Conservation (phyloP, 352 stramenopile genomes). For the Plasmopara viticola region DNA sequence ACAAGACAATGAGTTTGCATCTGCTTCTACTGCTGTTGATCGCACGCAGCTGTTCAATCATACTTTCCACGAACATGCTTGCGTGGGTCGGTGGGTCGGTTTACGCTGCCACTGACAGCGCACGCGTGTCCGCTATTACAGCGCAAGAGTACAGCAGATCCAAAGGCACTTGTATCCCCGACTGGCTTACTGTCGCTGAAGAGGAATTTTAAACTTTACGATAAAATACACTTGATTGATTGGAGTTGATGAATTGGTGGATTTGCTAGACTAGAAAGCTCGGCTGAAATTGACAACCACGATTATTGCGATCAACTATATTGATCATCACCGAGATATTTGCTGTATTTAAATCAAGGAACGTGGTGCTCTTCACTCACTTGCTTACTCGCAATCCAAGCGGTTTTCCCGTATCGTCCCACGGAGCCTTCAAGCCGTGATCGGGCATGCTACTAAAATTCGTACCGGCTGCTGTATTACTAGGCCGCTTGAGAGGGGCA, state of each 20-base stretch:
- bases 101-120: constrained; percentile 59
- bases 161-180: constrained; percentile 30
- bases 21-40: constrained; percentile 26
- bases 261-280: no score
- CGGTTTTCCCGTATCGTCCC: constrained; percentile 66
- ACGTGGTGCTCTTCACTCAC: constrained; percentile 11
- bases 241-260: background rate
- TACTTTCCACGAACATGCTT: constrained; percentile 74
- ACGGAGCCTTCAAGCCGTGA: constrained; percentile 66
- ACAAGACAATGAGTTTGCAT: constrained; percentile 36
- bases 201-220: constrained; percentile 17
- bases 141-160: constrained; percentile 43
- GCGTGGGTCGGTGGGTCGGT: constrained; percentile 73
- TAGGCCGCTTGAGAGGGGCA: constrained; percentile 57
- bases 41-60: constrained; percentile 33
- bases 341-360: constrained; percentile 2
- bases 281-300: no score
- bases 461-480: constrained; percentile 13
- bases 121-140: constrained; percentile 37
- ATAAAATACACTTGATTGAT: background rate
- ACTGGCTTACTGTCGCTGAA: constrained; percentile 66
- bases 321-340: background rate
- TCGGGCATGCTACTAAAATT: constrained; percentile 56
- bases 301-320: background rate
- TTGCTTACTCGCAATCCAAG: constrained; percentile 53